Evolutionary conservation across 2,329 filamentous ascomycete genomes (phyloP).

Genomic region (Aureobasidium sp.): DNA sequence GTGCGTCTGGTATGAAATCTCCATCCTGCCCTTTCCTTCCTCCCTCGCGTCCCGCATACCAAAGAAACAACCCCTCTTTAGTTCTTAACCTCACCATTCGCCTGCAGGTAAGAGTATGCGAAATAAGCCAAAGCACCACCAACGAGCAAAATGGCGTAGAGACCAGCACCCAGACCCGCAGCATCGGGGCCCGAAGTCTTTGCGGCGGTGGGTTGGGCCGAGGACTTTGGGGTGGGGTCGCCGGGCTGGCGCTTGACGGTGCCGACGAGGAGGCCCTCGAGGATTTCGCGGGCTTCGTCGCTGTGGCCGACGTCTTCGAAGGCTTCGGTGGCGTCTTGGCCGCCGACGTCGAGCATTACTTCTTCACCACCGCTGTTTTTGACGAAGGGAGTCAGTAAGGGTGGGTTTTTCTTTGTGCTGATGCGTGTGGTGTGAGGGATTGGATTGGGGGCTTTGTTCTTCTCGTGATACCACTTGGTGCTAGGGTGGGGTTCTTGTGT

Average conservation of each 20-base stretch:
- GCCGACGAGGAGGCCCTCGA: slow-evolving; percentile 67
- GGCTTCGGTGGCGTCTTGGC: slow-evolving; percentile 92
- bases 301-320: slow-evolving; percentile 99
- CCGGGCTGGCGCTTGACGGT: slow-evolving; percentile 71
- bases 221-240: slow-evolving; percentile 64
- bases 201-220: slow-evolving; percentile 41
- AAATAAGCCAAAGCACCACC: slow-evolving; percentile 70
- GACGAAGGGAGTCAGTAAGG: no score
- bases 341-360: slow-evolving; percentile 89
- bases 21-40: background rate
- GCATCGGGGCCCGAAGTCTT: slow-evolving; percentile 39
- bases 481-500: slow-evolving; percentile 11
- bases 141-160: slow-evolving; percentile 73
- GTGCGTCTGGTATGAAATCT: background rate
- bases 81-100: slow-evolving; percentile 3
- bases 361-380: slow-evolving; percentile 81
- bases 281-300: slow-evolving; percentile 93
- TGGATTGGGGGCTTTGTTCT: background rate
- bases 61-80: background rate
- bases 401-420: background rate
- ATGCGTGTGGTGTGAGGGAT: background rate
- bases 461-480: background rate
- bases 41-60: background rate
- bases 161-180: slow-evolving; percentile 58
- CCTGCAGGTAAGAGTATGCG: slow-evolving; percentile 77